phyloP scores from a whole-genome alignment of 2,329 filamentous ascomycete species.

The Fusarium sp. region DNA sequence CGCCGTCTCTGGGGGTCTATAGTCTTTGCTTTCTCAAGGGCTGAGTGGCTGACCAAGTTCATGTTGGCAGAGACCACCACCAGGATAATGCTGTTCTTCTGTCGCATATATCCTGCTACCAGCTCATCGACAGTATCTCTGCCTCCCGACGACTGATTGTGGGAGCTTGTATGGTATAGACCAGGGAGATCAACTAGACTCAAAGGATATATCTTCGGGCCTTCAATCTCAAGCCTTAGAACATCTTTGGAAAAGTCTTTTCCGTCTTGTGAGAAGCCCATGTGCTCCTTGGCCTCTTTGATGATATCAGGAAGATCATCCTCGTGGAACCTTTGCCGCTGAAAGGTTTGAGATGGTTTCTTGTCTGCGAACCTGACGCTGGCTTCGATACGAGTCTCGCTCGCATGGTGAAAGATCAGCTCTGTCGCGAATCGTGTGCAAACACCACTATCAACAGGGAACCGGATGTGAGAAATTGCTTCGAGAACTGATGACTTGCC shows the following conservation, averaged over 20 bases:
- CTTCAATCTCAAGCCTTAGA: conserved; percentile 58
- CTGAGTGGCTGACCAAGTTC: conserved; percentile 63
- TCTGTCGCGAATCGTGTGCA: conserved; percentile 73
- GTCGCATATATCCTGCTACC: conserved; percentile 65
- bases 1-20: conserved; percentile 57
- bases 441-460: conserved; percentile 64
- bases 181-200: conserved; percentile 68
- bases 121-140: conserved; percentile 51
- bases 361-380: conserved; percentile 54
- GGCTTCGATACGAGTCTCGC: conserved; percentile 53
- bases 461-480: conserved; percentile 70
- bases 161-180: conserved; percentile 50
- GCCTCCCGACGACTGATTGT: conserved; percentile 48
- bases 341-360: conserved; percentile 39
- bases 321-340: conserved; percentile 51
- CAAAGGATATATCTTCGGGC: conserved; percentile 57
- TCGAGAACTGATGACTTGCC: conserved; percentile 75
- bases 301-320: conserved; percentile 61
- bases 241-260: conserved; percentile 58
- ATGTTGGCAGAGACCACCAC: conserved; percentile 62
- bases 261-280: conserved; percentile 55
- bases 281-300: conserved; percentile 60
- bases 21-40: conserved; percentile 57
- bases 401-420: conserved; percentile 61
- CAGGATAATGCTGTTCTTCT: conserved; percentile 68